Percentiles rank a stretch among this genome's conserved stretches.
Evolutionary conservation across 352 stramenopile genomes (phyloP).

Genomic region (Globisporangium polare): DNA sequence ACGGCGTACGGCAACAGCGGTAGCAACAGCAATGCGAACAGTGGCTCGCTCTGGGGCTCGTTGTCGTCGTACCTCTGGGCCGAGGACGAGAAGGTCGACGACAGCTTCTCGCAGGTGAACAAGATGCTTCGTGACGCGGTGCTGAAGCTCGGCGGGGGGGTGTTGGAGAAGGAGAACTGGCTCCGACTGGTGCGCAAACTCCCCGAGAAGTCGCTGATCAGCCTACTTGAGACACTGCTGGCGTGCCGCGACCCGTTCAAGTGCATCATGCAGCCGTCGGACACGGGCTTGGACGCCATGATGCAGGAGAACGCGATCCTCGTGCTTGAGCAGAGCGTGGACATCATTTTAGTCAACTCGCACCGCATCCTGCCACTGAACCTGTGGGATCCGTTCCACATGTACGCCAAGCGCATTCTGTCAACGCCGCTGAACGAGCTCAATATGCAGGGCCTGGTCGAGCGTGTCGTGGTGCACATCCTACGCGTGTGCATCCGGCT

Average conservation of each 20-base stretch:
- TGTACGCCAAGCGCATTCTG: conserved; percentile 73
- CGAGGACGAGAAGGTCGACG: conserved; percentile 76
- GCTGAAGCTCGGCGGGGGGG: conserved; percentile 55
- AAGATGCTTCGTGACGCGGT: conserved; percentile 76
- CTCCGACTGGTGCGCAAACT: conserved; percentile 78
- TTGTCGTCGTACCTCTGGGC: conserved; percentile 83
- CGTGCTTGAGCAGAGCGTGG: conserved; percentile 79
- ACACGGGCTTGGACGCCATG: conserved; percentile 64
- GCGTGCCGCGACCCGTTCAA: conserved; percentile 77
- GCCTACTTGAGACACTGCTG: conserved; percentile 71
- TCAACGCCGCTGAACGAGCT: conserved; percentile 71
- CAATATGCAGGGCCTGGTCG: conserved; percentile 70
- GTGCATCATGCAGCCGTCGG: conserved; percentile 53
- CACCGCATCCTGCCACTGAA: conserved; percentile 70
- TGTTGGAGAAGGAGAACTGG: conserved; percentile 87
- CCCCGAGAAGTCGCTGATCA: conserved; percentile 53
- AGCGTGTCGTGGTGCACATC: conserved; percentile 85
- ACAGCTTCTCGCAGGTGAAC: conserved; percentile 78
- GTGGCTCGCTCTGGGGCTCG: conserved; percentile 75
- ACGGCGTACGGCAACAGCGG: conserved; percentile 38
- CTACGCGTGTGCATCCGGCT: conserved; percentile 81
- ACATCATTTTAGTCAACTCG: conserved; percentile 83
- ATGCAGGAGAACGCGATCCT: conserved; percentile 88
- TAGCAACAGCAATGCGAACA: conserved; percentile 21
- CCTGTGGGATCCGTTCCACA: conserved; percentile 78